phyloP scores from a whole-genome alignment of 129 eudicot genomes.

The Pseudognaphalium luteoalbum region DNA sequence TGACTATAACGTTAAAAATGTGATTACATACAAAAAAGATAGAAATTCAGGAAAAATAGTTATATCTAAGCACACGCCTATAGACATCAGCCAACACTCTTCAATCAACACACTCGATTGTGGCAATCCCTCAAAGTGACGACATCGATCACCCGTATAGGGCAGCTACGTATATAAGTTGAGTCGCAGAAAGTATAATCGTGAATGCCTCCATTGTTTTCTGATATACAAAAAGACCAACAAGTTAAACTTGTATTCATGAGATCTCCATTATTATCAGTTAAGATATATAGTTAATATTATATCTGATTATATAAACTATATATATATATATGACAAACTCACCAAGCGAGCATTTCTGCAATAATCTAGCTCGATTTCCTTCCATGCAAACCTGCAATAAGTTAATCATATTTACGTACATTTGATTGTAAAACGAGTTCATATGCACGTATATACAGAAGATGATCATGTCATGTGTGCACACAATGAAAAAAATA shows the following conservation, averaged over 20 bases:
- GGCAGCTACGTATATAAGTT: conserved; percentile 61
- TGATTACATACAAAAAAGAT: neutral
- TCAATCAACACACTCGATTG: neutral
- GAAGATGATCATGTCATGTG: neutral
- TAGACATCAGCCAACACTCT: conserved; percentile 11
- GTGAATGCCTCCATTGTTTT: conserved; percentile 94
- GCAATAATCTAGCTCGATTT: conserved; percentile 51
- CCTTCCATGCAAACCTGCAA: conserved; percentile 82
- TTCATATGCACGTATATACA: neutral
- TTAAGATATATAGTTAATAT: too few relatives aligned
- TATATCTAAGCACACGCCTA: conserved; percentile 4
- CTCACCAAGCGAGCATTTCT: conserved; percentile 83
- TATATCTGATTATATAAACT: too few relatives aligned
- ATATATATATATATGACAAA: neutral
- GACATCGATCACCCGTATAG: conserved; percentile 48
- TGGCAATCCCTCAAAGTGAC: conserved; percentile 16
- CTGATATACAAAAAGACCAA: conserved; percentile 38
- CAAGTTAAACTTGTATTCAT: neutral
- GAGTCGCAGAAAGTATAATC: conserved; percentile 83
- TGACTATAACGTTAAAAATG: conserved; percentile 14
- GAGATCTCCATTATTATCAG: neutral
- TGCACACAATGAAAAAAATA: neutral
- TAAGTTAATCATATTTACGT: neutral
- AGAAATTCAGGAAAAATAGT: neutral
- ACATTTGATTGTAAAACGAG: neutral